phyloP scores from a whole-genome alignment of 176 grass and related monocot species.

The Raddia guianensis region DNA sequence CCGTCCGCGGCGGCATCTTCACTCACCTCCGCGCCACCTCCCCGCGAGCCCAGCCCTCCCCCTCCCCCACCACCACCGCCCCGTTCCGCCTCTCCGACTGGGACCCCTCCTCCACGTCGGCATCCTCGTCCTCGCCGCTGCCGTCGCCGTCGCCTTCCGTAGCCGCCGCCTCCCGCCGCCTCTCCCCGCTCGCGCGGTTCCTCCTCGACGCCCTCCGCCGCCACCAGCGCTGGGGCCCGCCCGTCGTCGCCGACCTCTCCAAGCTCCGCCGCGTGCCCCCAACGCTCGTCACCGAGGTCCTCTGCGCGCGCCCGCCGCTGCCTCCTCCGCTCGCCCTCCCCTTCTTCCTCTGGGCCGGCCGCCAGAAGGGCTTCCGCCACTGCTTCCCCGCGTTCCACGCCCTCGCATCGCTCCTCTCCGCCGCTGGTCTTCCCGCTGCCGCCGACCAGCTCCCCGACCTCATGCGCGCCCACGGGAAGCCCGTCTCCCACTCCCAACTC shows the following conservation, averaged over 20 bases:
- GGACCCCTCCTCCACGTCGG: constrained; percentile 45
- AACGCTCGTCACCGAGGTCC: constrained; percentile 62
- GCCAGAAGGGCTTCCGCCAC: constrained; percentile 77
- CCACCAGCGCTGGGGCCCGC: constrained; percentile 63
- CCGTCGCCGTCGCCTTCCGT: constrained; percentile 12
- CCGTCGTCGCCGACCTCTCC: constrained; percentile 62
- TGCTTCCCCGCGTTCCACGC: constrained; percentile 77
- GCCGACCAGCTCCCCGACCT: constrained; percentile 84
- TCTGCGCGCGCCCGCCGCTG: constrained; percentile 49
- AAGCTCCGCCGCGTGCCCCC: constrained; percentile 78
- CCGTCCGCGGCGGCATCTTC: constrained; percentile 55
- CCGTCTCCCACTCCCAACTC: constrained; percentile 68
- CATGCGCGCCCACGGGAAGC: constrained; percentile 72
- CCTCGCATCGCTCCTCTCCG: constrained; percentile 59
- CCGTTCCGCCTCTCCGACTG: constrained; percentile 51
- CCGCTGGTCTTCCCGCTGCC: constrained; percentile 46
- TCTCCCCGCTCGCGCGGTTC: constrained; percentile 71
- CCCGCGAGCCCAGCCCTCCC: neutral
- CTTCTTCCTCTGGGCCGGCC: constrained; percentile 86
- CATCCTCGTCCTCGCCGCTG: neutral
- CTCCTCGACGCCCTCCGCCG: constrained; percentile 71
- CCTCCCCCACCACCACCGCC: neutral
- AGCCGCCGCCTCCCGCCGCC: constrained; percentile 51
- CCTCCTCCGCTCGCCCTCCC: constrained; percentile 66
- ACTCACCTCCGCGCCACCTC: constrained; percentile 42